Conservation (phyloP, 169 alveolate genomes). For the Amoebophrya sp. region DNA sequence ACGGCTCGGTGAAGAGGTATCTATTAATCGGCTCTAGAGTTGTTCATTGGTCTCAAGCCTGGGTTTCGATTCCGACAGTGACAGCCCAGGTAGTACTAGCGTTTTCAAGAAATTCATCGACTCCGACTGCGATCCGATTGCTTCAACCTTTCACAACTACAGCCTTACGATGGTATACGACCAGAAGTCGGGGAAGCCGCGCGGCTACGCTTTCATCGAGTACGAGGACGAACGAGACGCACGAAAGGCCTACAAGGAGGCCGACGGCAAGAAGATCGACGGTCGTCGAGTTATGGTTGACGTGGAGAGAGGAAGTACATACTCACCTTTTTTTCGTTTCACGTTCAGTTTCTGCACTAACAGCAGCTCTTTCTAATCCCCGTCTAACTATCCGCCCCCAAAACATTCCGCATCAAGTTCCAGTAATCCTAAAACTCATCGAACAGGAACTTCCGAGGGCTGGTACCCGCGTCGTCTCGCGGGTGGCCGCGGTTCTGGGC, state of each 20-base stretch:
- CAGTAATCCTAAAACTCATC: no score
- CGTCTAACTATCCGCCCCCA: no score
- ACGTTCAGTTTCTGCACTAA: not conserved
- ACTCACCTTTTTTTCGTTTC: not conserved
- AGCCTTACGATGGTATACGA: conserved; percentile 45
- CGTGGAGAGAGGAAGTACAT: conserved; percentile 83
- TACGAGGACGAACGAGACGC: conserved; percentile 70
- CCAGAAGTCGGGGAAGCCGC: conserved; percentile 59
- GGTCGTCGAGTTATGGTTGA: conserved; percentile 85
- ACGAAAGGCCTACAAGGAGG: conserved; percentile 68
- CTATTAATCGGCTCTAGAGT: no score
- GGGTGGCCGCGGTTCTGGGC: conserved; percentile 77
- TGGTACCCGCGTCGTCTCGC: conserved; percentile 89
- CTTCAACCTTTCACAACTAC: not conserved
- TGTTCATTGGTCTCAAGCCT: no score
- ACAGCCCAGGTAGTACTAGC: no score
- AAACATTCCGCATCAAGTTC: no score
- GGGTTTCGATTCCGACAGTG: no score
- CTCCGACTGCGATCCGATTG: no score
- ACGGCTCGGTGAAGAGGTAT: conserved; percentile 62
- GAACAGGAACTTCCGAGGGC: conserved; percentile 39
- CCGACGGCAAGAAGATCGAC: conserved; percentile 77
- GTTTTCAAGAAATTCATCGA: no score
- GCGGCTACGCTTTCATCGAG: conserved; percentile 93
- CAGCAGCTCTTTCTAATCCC: no score